Conservation (phyloP, 2,329 filamentous ascomycete species). For the Colletotrichum cuscutae region DNA sequence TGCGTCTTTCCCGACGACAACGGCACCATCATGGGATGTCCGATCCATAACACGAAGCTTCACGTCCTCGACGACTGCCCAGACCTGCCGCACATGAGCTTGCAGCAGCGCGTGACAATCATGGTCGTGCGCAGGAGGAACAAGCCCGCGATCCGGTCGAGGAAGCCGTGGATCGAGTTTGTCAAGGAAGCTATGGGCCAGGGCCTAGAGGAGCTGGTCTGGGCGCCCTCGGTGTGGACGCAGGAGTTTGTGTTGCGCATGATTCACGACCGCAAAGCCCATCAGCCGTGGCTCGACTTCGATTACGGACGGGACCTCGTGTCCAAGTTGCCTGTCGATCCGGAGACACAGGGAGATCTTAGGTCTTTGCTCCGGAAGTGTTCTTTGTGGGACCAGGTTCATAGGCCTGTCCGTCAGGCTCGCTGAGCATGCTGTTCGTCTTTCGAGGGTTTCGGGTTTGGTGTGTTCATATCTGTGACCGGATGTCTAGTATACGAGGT, state of each 20-base stretch:
- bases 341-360: background rate
- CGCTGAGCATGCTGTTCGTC: too few species aligned
- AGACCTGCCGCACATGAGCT: background rate
- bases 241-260: background rate
- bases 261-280: background rate
- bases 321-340: background rate
- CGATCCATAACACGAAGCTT: background rate
- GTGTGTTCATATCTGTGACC: background rate
- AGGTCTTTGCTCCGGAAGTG: background rate
- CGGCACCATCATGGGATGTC: background rate
- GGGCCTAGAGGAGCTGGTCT: background rate
- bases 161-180: background rate
- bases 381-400: background rate
- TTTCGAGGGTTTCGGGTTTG: too few species aligned
- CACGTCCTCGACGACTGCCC: background rate
- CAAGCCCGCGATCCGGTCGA: background rate
- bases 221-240: conserved; percentile 1
- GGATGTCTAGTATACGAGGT: background rate
- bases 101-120: background rate
- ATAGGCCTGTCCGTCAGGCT: background rate
- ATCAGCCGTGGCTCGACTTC: background rate
- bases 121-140: background rate
- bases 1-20: conserved; percentile 2
- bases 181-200: background rate
- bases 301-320: background rate